Evolutionary conservation across 192 early-diverging fungal genomes (phyloP).

Genomic region (Linderina pennispora): DNA sequence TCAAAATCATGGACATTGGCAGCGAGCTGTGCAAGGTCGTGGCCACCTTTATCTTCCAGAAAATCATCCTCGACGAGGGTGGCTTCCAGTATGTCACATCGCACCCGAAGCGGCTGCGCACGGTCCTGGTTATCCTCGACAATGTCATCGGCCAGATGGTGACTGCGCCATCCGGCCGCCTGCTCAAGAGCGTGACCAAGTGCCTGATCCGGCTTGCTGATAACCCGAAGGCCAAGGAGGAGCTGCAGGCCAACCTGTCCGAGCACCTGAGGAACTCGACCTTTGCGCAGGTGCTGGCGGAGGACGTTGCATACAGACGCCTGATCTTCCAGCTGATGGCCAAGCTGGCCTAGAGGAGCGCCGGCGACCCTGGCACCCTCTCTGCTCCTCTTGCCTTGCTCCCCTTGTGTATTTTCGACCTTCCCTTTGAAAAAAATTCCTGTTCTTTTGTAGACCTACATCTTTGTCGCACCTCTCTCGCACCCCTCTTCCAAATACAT

Average conservation of each 20-base stretch:
- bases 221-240: slow-evolving; percentile 86
- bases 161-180: slow-evolving; percentile 71
- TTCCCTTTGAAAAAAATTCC: no score
- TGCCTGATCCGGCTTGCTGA: slow-evolving; percentile 91
- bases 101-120: slow-evolving; percentile 73
- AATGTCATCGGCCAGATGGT: slow-evolving; percentile 93
- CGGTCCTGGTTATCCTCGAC: slow-evolving; percentile 88
- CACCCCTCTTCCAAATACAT: no score
- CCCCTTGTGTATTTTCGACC: background rate
- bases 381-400: background rate
- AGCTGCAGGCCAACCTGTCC: slow-evolving; percentile 84
- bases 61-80: slow-evolving; percentile 90
- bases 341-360: slow-evolving; percentile 23
- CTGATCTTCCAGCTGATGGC: slow-evolving; percentile 61
- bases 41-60: slow-evolving; percentile 99
- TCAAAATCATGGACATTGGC: slow-evolving; percentile 99
- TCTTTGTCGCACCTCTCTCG: no score
- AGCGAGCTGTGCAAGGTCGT: slow-evolving; percentile 96
- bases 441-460: no score
- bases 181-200: slow-evolving; percentile 91
- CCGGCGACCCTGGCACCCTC: background rate
- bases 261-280: slow-evolving; percentile 85
- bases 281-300: slow-evolving; percentile 76
- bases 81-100: slow-evolving; percentile 59
- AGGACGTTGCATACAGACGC: slow-evolving; percentile 85